Evolutionary conservation across 2,329 filamentous ascomycete species (phyloP).

Genomic region (Torrubiellomyces zombiae): DNA sequence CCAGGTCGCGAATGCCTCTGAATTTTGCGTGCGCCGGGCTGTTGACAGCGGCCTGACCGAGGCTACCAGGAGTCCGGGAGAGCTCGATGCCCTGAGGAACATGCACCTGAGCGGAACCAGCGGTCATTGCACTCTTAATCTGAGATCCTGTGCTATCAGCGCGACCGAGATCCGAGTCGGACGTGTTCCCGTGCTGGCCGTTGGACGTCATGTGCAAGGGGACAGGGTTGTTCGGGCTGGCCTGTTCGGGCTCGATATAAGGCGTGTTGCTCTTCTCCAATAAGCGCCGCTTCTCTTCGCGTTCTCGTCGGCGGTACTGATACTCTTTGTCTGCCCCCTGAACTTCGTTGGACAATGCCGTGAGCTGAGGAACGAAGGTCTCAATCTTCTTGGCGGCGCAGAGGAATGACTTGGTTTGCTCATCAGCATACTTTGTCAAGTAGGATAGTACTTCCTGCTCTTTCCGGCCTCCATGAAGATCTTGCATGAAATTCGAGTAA

Average conservation of each 20-base stretch:
- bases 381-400: constrained; percentile 76
- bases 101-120: constrained; percentile 20
- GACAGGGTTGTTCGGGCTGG: constrained; percentile 22
- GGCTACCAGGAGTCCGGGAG: constrained; percentile 40
- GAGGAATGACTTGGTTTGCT: constrained; percentile 72
- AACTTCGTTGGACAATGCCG: constrained; percentile 80
- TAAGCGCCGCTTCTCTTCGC: constrained; percentile 81
- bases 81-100: constrained; percentile 22
- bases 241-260: constrained; percentile 52
- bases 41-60: constrained; percentile 25
- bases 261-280: constrained; percentile 74
- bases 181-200: constrained; percentile 29
- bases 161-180: constrained; percentile 54
- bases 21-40: constrained; percentile 49
- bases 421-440: constrained; percentile 83
- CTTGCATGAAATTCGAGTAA: constrained; percentile 98
- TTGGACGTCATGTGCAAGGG: constrained; percentile 20
- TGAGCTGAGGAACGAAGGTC: constrained; percentile 69
- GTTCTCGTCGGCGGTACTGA: constrained; percentile 83
- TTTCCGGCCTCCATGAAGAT: constrained; percentile 95
- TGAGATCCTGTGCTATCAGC: constrained; percentile 62
- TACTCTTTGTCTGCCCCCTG: constrained; percentile 90
- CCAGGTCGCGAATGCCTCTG: constrained; percentile 81
- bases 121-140: constrained; percentile 33
- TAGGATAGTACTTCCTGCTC: constrained; percentile 94